A percentile compares a stretch with the other conserved stretches of the same genome.
phyloP scores from a whole-genome alignment of 202 grass and related monocot genomes.

The Hordeum pubiflorum region DNA sequence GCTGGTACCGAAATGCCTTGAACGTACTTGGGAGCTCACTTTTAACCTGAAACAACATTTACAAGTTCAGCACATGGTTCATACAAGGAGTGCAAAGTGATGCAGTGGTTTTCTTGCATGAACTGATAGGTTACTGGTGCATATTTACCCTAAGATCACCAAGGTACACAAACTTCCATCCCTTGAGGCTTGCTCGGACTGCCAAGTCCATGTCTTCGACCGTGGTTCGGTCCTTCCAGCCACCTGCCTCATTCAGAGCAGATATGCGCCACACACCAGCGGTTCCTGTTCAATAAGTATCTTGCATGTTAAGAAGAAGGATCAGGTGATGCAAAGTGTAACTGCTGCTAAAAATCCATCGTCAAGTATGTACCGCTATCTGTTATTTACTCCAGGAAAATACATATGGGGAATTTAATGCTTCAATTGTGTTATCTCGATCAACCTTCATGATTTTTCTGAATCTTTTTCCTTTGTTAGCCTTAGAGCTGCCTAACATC shows the following conservation, averaged over 20 bases:
- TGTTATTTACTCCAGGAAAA: background rate
- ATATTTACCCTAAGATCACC: constrained; percentile 61
- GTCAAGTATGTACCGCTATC: background rate
- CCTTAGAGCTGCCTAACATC: background rate
- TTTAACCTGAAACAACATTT: constrained; percentile 48
- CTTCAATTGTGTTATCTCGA: background rate
- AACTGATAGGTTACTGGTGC: background rate
- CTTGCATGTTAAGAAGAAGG: background rate
- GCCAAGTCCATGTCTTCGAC: constrained; percentile 98
- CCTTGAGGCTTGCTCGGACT: constrained; percentile 76
- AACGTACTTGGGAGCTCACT: constrained; percentile 90
- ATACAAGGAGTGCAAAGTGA: constrained; percentile 28
- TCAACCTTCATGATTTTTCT: background rate
- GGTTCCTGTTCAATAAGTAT: constrained; percentile 43
- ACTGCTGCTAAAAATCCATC: background rate
- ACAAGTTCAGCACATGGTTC: background rate
- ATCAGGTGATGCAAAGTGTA: background rate
- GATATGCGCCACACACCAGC: constrained; percentile 79
- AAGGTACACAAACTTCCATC: constrained; percentile 90
- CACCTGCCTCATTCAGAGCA: constrained; percentile 74
- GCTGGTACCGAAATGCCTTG: constrained; percentile 75
- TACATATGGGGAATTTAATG: background rate
- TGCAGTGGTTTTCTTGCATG: background rate
- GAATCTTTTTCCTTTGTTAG: background rate
- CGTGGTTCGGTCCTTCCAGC: constrained; percentile 84